These are phyloP conservation scores for Arachnopeziza araneosa DNA, from an alignment of 2,329 filamentous ascomycete genomes.

Conservation along the genomic window DNA sequence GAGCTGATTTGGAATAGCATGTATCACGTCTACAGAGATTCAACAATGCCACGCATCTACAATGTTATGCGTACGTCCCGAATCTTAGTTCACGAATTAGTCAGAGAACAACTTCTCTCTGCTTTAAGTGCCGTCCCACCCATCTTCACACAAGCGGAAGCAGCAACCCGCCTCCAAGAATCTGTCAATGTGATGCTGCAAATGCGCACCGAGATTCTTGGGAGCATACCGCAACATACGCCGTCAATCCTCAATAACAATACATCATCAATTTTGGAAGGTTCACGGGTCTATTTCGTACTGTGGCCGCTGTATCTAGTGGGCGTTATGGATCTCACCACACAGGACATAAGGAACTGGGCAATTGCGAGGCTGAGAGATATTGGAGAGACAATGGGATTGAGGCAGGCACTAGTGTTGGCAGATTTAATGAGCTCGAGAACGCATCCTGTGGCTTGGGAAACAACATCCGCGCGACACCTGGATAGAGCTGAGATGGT, in stretches of 20 bases:
- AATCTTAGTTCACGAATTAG: slow-evolving; percentile 23
- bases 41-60: slow-evolving; percentile 26
- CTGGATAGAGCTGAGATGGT: neutral
- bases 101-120: slow-evolving; percentile 16
- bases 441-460: slow-evolving; percentile 7
- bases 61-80: slow-evolving; percentile 23
- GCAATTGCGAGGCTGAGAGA: slow-evolving; percentile 12
- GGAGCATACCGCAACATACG: slow-evolving; percentile 23
- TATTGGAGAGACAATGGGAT: slow-evolving; percentile 17
- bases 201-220: slow-evolving; percentile 22
- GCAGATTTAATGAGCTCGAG: slow-evolving; percentile 10
- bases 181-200: slow-evolving; percentile 13
- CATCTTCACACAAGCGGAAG: slow-evolving; percentile 12
- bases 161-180: slow-evolving; percentile 1
- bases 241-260: neutral
- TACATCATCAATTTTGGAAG: slow-evolving; percentile 6
- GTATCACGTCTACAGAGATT: slow-evolving; percentile 25
- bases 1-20: slow-evolving; percentile 24
- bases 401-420: slow-evolving; percentile 21
- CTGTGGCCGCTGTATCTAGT: slow-evolving; percentile 25
- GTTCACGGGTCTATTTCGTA: slow-evolving; percentile 18
- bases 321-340: slow-evolving; percentile 20
- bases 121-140: slow-evolving; percentile 4
- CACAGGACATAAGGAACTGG: slow-evolving; percentile 17
- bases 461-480: neutral